Percentiles rank a stretch among this genome's conserved stretches.
Conservation (phyloP, 2,329 filamentous ascomycete genomes). For the Pseudogymnoascus sp. region DNA sequence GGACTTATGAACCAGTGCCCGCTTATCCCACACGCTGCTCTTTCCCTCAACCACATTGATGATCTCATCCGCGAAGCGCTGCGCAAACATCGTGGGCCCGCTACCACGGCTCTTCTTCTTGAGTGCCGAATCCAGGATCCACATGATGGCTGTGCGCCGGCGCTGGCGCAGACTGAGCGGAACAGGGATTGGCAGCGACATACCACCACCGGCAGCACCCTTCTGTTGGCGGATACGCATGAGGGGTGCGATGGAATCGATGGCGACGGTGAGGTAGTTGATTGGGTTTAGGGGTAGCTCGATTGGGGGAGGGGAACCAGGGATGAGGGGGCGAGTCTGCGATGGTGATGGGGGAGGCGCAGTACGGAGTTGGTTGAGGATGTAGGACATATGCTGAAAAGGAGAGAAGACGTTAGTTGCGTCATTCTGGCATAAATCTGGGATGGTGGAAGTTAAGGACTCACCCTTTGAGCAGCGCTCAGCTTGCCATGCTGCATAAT, state of each 20-base stretch:
- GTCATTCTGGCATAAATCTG: not conserved
- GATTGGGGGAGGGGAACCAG: slow-evolving; percentile 65
- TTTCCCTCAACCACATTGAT: slow-evolving; percentile 80
- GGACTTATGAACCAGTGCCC: slow-evolving; percentile 69
- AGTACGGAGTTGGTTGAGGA: slow-evolving; percentile 79
- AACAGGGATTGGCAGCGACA: slow-evolving; percentile 70
- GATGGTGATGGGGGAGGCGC: slow-evolving; percentile 70
- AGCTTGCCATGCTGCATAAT: slow-evolving; percentile 91
- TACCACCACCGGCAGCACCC: slow-evolving; percentile 79
- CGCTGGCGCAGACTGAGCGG: slow-evolving; percentile 70
- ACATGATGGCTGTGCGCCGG: slow-evolving; percentile 69
- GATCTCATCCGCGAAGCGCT: slow-evolving; percentile 76
- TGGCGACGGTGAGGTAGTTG: slow-evolving; percentile 78
- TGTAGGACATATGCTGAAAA: slow-evolving; percentile 68
- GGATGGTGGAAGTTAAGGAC: slow-evolving; percentile 12
- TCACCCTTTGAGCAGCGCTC: slow-evolving; percentile 77
- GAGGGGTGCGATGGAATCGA: slow-evolving; percentile 88
- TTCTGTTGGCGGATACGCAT: slow-evolving; percentile 68
- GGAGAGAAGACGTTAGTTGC: not conserved
- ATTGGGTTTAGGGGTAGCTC: slow-evolving; percentile 85
- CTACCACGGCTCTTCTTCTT: slow-evolving; percentile 68
- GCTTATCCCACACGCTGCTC: slow-evolving; percentile 76
- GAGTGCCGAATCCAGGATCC: slow-evolving; percentile 79
- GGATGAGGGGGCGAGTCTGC: slow-evolving; percentile 61
- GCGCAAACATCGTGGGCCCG: slow-evolving; percentile 64